These are phyloP conservation scores for Kodamaea derodonti DNA, from an alignment of 1,139 yeast genomes.

Conservation along the genomic window DNA sequence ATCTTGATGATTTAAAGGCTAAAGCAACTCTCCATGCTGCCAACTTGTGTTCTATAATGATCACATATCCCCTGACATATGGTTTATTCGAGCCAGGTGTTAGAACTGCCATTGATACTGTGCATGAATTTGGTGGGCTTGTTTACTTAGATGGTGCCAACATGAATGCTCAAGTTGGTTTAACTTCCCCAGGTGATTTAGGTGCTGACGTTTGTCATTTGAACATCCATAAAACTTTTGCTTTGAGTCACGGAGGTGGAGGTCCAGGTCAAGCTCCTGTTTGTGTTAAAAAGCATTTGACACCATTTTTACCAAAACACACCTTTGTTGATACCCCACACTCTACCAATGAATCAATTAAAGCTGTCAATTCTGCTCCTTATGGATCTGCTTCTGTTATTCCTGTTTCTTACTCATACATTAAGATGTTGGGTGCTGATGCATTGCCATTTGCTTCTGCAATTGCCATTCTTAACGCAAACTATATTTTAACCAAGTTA, in stretches of 20 bases:
- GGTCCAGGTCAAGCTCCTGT: constrained; percentile 99
- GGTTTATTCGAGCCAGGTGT: constrained; percentile 95
- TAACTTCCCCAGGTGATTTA: constrained; percentile 94
- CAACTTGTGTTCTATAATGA: constrained; percentile 85
- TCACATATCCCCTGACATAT: constrained; percentile 95
- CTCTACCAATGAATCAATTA: constrained; percentile 53
- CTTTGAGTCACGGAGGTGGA: constrained; percentile 99
- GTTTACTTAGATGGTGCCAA: constrained; percentile 98
- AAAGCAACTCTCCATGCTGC: constrained; percentile 72
- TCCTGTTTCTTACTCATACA: constrained; percentile 92
- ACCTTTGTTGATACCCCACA: constrained; percentile 58
- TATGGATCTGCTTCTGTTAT: constrained; percentile 92
- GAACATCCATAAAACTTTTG: constrained; percentile 94
- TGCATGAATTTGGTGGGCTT: constrained; percentile 87
- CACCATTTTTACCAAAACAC: constrained; percentile 82
- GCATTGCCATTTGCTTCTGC: constrained; percentile 84
- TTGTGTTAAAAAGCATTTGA: constrained; percentile 81
- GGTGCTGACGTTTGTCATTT: constrained; percentile 99
- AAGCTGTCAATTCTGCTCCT: constrained; percentile 88
- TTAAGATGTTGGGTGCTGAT: constrained; percentile 84
- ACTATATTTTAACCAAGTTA: constrained; percentile 84
- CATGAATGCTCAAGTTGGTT: constrained; percentile 98
- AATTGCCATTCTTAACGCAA: constrained; percentile 90
- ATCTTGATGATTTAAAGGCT: constrained; percentile 65
- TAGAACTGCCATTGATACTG: constrained; percentile 74